Evolutionary conservation across 768 basidiomycete genomes (phyloP).

Genomic region (Pisolithus tinctorius): DNA sequence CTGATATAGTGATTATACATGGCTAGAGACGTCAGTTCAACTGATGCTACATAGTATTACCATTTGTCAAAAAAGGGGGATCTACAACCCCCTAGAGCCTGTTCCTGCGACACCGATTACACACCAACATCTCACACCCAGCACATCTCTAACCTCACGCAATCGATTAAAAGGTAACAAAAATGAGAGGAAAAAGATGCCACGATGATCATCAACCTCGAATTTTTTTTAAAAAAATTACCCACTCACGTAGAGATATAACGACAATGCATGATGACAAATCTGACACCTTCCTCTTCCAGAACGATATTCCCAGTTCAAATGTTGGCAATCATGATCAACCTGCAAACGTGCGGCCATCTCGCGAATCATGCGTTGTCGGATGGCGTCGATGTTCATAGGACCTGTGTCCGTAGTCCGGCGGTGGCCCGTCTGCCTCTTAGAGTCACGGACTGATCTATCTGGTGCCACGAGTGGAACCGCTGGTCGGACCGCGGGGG

Average conservation of each 20-base stretch:
- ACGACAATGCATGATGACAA: slow-evolving; percentile 34
- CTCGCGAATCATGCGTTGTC: slow-evolving; percentile 20
- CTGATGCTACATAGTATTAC: too few relatives aligned
- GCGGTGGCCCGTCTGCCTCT: not conserved
- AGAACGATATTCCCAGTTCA: slow-evolving; percentile 36
- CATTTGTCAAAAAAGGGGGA: too few relatives aligned
- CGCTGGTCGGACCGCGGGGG: not conserved
- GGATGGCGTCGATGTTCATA: not conserved
- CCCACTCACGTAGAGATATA: slow-evolving; percentile 44
- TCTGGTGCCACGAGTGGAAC: not conserved
- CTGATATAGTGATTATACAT: too few relatives aligned
- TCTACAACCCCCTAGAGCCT: slow-evolving; percentile 17
- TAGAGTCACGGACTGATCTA: not conserved
- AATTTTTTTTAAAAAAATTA: too few relatives aligned
- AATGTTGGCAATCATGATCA: slow-evolving; percentile 48
- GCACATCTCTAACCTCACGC: slow-evolving; percentile 23
- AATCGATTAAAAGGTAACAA: too few relatives aligned
- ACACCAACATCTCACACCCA: slow-evolving; percentile 28
- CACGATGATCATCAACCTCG: not conserved
- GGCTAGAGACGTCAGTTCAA: too few relatives aligned
- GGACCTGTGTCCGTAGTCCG: not conserved
- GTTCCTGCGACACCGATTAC: slow-evolving; percentile 32
- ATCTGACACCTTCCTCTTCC: slow-evolving; percentile 43
- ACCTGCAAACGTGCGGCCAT: slow-evolving; percentile 36
- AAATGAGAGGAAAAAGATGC: too few relatives aligned